These are phyloP conservation scores for Xylariaceae sp. DNA, from an alignment of 2,329 filamentous ascomycete species.

Conservation along the genomic window DNA sequence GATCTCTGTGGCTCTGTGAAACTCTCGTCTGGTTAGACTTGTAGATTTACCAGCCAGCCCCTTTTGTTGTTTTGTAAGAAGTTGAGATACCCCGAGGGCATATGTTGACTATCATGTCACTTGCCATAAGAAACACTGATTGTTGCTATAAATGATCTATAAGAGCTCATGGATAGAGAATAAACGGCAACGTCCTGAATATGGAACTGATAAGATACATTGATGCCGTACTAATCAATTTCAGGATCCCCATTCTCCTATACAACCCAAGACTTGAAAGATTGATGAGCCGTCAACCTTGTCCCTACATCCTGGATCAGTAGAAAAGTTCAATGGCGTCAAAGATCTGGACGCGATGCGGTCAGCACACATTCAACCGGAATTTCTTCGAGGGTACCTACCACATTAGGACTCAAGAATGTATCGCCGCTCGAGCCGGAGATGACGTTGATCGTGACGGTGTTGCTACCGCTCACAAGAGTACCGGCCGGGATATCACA, in stretches of 20 bases:
- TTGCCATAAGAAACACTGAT: no score
- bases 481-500: constrained; percentile 46
- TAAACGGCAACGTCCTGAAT: no score
- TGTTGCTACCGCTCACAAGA: constrained; percentile 47
- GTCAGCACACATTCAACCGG: neutral
- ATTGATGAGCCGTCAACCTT: neutral
- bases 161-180: no score
- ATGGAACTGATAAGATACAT: no score
- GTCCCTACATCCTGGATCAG: constrained; percentile 4
- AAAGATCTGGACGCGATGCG: constrained; percentile 21
- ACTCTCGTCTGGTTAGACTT: constrained; percentile 20
- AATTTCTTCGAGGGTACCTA: constrained; percentile 20
- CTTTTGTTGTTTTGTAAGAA: neutral
- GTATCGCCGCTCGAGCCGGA: constrained; percentile 45
- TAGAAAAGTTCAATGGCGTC: constrained; percentile 32
- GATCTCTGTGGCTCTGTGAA: constrained; percentile 51
- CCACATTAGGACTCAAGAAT: constrained; percentile 46
- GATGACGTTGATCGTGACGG: constrained; percentile 46
- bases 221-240: no score
- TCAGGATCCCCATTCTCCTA: no score
- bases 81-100: neutral
- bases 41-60: no score
- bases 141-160: no score
- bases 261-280: no score
- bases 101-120: no score